Base-by-base conservation (phyloP, 306 rosid genomes). In the Lablab purpureus region DNA sequence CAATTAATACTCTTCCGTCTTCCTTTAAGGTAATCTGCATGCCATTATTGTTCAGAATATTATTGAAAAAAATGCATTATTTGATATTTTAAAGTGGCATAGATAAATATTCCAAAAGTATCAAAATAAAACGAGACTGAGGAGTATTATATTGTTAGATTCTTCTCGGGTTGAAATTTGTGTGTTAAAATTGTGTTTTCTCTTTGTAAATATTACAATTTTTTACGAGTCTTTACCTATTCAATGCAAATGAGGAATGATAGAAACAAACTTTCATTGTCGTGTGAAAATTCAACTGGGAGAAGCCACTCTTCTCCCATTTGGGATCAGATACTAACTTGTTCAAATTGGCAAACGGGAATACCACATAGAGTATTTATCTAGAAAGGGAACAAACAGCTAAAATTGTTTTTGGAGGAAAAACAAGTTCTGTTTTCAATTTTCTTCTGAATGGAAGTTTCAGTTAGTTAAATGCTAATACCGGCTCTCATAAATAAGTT, bases 301-400 rank as follows among this genome's bases (percentile, higher is more conserved):
- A 30, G 17, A n/a, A 56, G 27, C 46, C 47, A n/a, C 10, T 34
- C 25, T n/a, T n/a, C 17, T 64, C 25, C 17, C 69, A 32, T 77
- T 71, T 63, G 58, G 4, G 14, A 15, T 67, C 32, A 17, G 49
- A 75, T 67, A 36, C n/a, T 47, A 12, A 75, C 54, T 47, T 49
- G 18, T 69, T 47, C 67, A 23, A 63, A 15, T 19, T 43, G 67
- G 74, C 71, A 21, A 49, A 27, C 19, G 19, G 13, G 8, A 30
- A 28, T 52, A 46, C 11, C 30, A 23, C 58, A 25, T 18, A 56
- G 14, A 23, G 64, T 56, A 25, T 4, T 56, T 56, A 5, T 58
- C 6, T 5, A 55, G 63, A 22, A 21, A 55, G 15, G 55, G 50
- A 77, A 34, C 13, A 62, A 12, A 8, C 81, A 68, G 30, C 59